phyloP scores from a whole-genome alignment of 768 basidiomycete species.

The Termitomyces heimii region DNA sequence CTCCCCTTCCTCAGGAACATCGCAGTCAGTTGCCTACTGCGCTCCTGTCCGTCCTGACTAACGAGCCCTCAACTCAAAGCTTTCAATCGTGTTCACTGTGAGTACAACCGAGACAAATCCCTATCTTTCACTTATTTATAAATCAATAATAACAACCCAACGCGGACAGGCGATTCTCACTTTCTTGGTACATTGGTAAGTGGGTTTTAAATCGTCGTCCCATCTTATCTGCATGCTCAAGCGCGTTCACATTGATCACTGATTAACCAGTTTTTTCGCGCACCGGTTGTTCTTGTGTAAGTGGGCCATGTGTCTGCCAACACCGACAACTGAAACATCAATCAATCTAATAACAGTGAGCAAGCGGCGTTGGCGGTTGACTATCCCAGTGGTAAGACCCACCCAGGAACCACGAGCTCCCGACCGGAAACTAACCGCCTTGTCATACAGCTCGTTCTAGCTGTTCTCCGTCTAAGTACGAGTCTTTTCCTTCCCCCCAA shows the following conservation, averaged over 20 bases:
- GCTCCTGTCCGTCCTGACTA: neutral
- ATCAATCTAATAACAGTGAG: constrained; percentile 14
- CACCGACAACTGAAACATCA: too few relatives aligned
- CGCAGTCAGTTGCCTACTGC: constrained; percentile 6
- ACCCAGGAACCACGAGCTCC: too few relatives aligned
- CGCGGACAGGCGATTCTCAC: constrained; percentile 31
- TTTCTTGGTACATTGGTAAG: constrained; percentile 36
- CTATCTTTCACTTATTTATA: too few relatives aligned
- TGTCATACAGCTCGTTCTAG: constrained; percentile 13
- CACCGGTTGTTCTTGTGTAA: constrained; percentile 25
- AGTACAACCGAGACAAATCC: neutral
- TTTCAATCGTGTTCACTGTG: constrained; percentile 22
- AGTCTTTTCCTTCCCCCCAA: too few relatives aligned
- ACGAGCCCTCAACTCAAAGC: neutral
- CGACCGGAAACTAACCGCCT: neutral
- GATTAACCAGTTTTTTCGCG: constrained; percentile 23
- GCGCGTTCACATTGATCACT: neutral
- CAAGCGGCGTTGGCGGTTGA: constrained; percentile 17
- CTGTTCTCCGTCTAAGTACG: constrained; percentile 16
- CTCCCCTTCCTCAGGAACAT: constrained; percentile 7
- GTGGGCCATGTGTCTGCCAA: neutral
- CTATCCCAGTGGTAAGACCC: constrained; percentile 18
- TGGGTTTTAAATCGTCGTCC: too few relatives aligned
- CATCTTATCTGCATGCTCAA: neutral
- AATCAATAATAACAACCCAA: too few relatives aligned